These are phyloP conservation scores for Coemansia sp. DNA, from an alignment of 192 early-diverging fungal genomes.

Conservation along the genomic window DNA sequence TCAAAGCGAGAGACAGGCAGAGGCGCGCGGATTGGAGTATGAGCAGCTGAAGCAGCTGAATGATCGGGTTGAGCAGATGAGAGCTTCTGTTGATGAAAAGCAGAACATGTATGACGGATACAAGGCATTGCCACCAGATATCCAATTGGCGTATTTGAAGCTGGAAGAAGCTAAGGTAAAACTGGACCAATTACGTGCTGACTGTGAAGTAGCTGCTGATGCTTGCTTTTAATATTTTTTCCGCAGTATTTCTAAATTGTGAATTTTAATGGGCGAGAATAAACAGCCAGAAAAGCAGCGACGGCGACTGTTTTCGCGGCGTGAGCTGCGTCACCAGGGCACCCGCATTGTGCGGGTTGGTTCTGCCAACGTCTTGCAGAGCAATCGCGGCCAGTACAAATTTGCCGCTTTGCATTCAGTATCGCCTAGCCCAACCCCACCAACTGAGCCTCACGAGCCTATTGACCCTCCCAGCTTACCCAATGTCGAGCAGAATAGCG, in stretches of 20 bases:
- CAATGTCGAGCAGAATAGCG: not conserved
- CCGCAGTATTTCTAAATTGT: too few relatives aligned
- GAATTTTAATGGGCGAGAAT: too few relatives aligned
- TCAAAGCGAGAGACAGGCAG: not conserved
- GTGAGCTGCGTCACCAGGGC: constrained; percentile 32
- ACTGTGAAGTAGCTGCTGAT: constrained; percentile 36
- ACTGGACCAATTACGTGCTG: constrained; percentile 26
- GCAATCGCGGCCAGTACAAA: constrained; percentile 22
- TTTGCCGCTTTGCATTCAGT: constrained; percentile 7
- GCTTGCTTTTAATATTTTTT: constrained; percentile 20
- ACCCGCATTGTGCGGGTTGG: constrained; percentile 39
- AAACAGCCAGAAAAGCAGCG: constrained; percentile 12
- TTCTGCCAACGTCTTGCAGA: constrained; percentile 25
- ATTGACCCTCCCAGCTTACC: not conserved
- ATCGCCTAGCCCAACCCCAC: not conserved
- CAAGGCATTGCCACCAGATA: constrained; percentile 38
- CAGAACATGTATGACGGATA: constrained; percentile 24
- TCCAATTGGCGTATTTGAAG: constrained; percentile 33
- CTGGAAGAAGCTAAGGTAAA: constrained; percentile 40
- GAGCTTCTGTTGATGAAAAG: constrained; percentile 13
- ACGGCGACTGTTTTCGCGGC: constrained; percentile 32
- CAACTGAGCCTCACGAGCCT: not conserved
- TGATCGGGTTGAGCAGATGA: constrained; percentile 4
- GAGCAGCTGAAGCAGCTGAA: constrained; percentile 21
- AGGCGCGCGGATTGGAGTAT: constrained; percentile 26